Base-by-base conservation (phyloP, 495 filamentous ascomycete species). In the Hypoxylon rickii region DNA sequence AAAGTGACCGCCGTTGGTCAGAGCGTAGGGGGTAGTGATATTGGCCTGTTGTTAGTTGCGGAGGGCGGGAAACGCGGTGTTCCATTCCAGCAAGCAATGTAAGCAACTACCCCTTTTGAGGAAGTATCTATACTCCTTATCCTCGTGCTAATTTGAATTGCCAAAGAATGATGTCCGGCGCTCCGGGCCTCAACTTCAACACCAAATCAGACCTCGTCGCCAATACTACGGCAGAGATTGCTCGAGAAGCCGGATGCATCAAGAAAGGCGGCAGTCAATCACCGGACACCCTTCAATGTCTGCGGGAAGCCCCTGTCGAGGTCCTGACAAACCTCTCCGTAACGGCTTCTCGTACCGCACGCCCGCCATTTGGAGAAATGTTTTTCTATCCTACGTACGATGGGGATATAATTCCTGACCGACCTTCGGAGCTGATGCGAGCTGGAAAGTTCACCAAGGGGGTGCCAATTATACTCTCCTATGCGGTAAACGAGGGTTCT, bases 301-400 rank as follows among this genome's bases (percentile, higher is more conserved):
- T 52, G 19, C 49, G 39, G 2, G 39, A 37, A 18, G 12, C 15
- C 10, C 39, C 49, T n/a, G 20, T 44, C 6, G 49, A 52, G 4
- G 2, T 44, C 3, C 15, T 43, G 13, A 44, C 49, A 1, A 44
- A 52, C 15, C 29, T 52, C 19, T 52, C 49, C 12, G 49, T 44
- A 13, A 24, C 39, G 18, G 40, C 49, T 3, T 52, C 49, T 19
- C 49, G 49, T 17, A 18, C 39, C 13, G 49, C 49, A 5, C 49
- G 40, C 24, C 49, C 49, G n/a, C 49, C 49, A 12, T 52, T 52
- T 32, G 49, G 40, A 18, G 38, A 52, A 18, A 40, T 19, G 3
- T 52, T 44, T 8, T 52, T 52, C 39, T 52, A 44, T 44, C 49
- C 49, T n/a, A 52, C 49, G 7, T 43, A 44, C 7, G 49, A 52